Conservation (phyloP, 1,139 yeast species). For the Hansenula lynferdii region DNA sequence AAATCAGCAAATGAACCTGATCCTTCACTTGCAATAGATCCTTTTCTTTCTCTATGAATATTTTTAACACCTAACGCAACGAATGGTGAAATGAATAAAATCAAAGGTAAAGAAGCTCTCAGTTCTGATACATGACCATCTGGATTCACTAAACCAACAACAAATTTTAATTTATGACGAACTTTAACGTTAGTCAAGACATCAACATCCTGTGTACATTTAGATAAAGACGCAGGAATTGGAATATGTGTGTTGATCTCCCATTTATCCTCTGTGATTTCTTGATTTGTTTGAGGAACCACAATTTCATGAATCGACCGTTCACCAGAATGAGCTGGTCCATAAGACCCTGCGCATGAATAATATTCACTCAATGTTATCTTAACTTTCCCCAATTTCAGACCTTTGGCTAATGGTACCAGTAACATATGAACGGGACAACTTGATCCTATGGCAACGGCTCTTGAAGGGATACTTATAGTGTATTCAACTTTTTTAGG, state of each 20-base stretch:
- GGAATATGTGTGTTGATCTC: slow-evolving; percentile 54
- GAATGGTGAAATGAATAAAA: slow-evolving; percentile 66
- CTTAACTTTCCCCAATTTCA: slow-evolving; percentile 66
- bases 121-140: slow-evolving; percentile 69
- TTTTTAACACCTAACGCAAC: slow-evolving; percentile 58
- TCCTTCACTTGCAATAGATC: slow-evolving; percentile 15
- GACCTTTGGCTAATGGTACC: slow-evolving; percentile 79
- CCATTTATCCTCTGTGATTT: slow-evolving; percentile 61
- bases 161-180: slow-evolving; percentile 56
- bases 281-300: slow-evolving; percentile 31
- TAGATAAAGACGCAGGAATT: slow-evolving; percentile 68
- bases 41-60: slow-evolving; percentile 18
- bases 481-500: slow-evolving; percentile 91
- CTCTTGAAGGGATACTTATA: slow-evolving; percentile 80
- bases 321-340: slow-evolving; percentile 53
- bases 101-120: slow-evolving; percentile 63
- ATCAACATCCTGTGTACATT: slow-evolving; percentile 83
- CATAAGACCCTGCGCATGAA: slow-evolving; percentile 52
- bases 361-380: slow-evolving; percentile 64
- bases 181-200: slow-evolving; percentile 49
- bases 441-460: slow-evolving; percentile 84
- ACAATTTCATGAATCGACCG: slow-evolving; percentile 42
- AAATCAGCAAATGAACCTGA: slow-evolving; percentile 19
- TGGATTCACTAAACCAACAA: slow-evolving; percentile 51
- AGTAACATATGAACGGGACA: slow-evolving; percentile 66